A percentile compares a stretch with the other conserved stretches of the same genome.
Conservation (phyloP, 106 monocot genomes). For the Dioscorea alata region DNA sequence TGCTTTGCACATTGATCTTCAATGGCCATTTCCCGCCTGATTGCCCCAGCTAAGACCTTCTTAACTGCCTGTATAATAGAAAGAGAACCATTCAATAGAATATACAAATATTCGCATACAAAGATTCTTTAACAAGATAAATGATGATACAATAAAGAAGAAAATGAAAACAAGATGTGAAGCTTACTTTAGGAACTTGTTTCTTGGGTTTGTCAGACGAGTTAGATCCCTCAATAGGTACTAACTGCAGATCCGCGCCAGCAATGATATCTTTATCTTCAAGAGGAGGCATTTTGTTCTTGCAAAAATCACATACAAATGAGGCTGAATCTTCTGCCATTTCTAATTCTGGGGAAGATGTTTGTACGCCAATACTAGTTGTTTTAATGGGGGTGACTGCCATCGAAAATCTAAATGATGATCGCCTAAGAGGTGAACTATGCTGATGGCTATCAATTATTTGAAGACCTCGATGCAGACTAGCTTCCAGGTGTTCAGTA, state of each 20-base stretch:
- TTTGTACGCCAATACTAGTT: slow-evolving; percentile 63
- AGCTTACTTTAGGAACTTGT: slow-evolving; percentile 63
- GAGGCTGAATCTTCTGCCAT: slow-evolving; percentile 30
- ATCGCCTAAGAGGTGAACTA: slow-evolving; percentile 38
- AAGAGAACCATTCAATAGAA: background rate
- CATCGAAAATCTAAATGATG: slow-evolving; percentile 53
- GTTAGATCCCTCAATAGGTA: slow-evolving; percentile 37
- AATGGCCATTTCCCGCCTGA: slow-evolving; percentile 91
- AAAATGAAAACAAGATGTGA: background rate
- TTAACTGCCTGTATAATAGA: slow-evolving; percentile 59
- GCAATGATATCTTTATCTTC: slow-evolving; percentile 32
- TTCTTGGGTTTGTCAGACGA: slow-evolving; percentile 39
- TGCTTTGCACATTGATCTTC: slow-evolving; percentile 78
- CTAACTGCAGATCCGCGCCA: slow-evolving; percentile 49
- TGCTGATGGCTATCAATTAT: slow-evolving; percentile 49
- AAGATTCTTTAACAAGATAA: too few species aligned
- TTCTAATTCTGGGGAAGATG: slow-evolving; percentile 33
- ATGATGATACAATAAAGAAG: background rate
- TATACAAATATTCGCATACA: background rate
- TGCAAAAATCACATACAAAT: slow-evolving; percentile 51
- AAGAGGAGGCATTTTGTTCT: slow-evolving; percentile 26
- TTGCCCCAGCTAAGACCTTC: slow-evolving; percentile 93
- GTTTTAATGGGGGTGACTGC: slow-evolving; percentile 33
- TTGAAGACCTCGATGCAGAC: slow-evolving; percentile 75
- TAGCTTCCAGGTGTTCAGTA: slow-evolving; percentile 63